phyloP scores from a whole-genome alignment of 2,329 filamentous ascomycete species.

The Fusarium dimerum region DNA sequence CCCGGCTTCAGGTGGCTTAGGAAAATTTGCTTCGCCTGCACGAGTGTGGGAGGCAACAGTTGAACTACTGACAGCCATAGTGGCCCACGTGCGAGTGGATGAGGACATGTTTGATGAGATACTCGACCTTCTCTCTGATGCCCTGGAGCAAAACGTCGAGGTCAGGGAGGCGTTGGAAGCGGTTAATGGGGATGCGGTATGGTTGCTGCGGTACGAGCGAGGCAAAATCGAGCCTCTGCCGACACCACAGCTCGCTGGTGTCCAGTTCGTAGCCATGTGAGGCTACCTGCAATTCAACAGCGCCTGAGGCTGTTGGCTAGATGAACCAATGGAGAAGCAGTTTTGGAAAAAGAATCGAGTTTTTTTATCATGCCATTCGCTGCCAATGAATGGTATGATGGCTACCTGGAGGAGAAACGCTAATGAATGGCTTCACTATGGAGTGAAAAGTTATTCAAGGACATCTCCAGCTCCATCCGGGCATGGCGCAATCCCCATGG shows the following conservation, averaged over 20 bases:
- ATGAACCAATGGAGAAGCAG: neutral
- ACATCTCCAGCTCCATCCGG: neutral
- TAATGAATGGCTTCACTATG: neutral
- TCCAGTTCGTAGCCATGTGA: slow-evolving; percentile 38
- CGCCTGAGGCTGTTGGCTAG: neutral
- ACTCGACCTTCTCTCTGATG: slow-evolving; percentile 59
- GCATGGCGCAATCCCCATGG: neutral
- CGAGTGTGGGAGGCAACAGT: slow-evolving; percentile 67
- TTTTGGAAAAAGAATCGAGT: neutral
- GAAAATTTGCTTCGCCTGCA: slow-evolving; percentile 60
- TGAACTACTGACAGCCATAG: slow-evolving; percentile 59
- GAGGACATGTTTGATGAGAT: slow-evolving; percentile 73
- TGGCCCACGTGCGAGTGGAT: slow-evolving; percentile 62
- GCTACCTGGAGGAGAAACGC: neutral
- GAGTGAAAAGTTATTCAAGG: neutral
- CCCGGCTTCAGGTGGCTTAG: slow-evolving; percentile 42
- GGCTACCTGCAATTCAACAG: neutral
- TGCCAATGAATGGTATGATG: neutral
- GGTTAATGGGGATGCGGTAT: slow-evolving; percentile 75
- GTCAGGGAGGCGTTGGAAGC: slow-evolving; percentile 60
- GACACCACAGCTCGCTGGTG: slow-evolving; percentile 45
- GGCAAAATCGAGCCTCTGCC: slow-evolving; percentile 40
- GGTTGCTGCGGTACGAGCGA: slow-evolving; percentile 61
- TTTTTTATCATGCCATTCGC: neutral
- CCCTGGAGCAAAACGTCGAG: slow-evolving; percentile 45